Evolutionary conservation across 2,329 filamentous ascomycete genomes (phyloP), one percentile per base, ranked within the genome.

Genomic region (Neocucurbitaria cava): DNA sequence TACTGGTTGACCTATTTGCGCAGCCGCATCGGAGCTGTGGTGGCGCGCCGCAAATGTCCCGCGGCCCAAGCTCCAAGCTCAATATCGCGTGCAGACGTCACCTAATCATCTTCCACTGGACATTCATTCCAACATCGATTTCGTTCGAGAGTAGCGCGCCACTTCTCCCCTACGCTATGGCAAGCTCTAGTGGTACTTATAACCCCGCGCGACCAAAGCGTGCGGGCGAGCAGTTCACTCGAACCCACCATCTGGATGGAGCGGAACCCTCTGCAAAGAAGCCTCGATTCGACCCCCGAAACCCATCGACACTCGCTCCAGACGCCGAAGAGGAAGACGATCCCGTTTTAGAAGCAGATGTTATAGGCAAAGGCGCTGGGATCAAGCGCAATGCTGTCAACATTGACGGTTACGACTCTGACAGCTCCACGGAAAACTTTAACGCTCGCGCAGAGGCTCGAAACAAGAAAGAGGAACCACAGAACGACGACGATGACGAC

Each of bases 361-460:
- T 97, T 35, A 97, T 98, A 61, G 92, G 93, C 15, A 84, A 84
- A 47, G 83, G 86, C 17, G 86, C 86, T 1, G 84, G 86, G 36
- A 91, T 92, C 0, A 96, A 96, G 75, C 91, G 95, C 59, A 94
- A 94, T 64, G 95, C 94, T 0, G 91, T 99, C 50, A 97, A 98
- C 70, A 87, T 99, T 36, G 95, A 98, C 70, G 95, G 95, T 46
- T 99, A 98, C 78, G 94, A 98, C 65, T 95, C 90, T 9, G 95
- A 99, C 76, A 87, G 84, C 52, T 96, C 94, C 47, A 94, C 96
- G 61, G 95, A 98, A 71, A 92, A 90, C 40, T 96, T 96, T 74
- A 86, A 95, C 64, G 85, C 84, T 28, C 85, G 90, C 46, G 89
- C 90, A 5, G 86, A 88, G 54, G 83, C 83, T 51, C 79, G 82